Evolutionary conservation across 2,329 filamentous ascomycete genomes (phyloP), one percentile per base, ranked within the genome.

Genomic region (Coccinonectria pachysandricola): DNA sequence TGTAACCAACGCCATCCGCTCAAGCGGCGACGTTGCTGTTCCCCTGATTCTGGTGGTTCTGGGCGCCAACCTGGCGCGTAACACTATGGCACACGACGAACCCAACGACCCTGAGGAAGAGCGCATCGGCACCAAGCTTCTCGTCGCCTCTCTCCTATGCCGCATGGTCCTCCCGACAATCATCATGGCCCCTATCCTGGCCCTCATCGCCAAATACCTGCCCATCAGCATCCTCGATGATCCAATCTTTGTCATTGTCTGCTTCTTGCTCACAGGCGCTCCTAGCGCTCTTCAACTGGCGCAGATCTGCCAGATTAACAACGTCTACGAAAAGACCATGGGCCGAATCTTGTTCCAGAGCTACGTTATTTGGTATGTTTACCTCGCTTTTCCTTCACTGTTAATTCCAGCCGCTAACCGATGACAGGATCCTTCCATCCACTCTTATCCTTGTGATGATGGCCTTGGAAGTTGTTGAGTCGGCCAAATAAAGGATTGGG

Each of bases 251-350:
- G 78, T 98, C 42, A 84, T 98, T 42, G 91, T 98, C 18, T 95
- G 87, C 59, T 98, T 96, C 68, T 65, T 98, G 39, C 79, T 98
- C 40, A 88, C 85, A 0, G 91, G 91, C 18, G 91, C 91, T 3
- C 91, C 91, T 5, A 92, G 81, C 37, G 91, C 91, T 14, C 65
- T 98, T 38, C 91, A 98, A 59, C 63, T 98, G 48, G 88, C 91
- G 6, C 91, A 98, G 60, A 98, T 98, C 35, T 98, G 91, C 60
- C 91, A 96, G 66, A 82, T 96, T 60, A 98, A 98, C 57, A 80
- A 80, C 37, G 91, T 98, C 7, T 98, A 85, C 54, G 88, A 96
- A 64, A 75, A 79, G 11, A 85, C 91, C 24, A 96, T 98, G 87
- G 82, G 83, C 36, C 82, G 75, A 53, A 69, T 98, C 30, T 60